Evolutionary conservation across 2,329 filamentous ascomycete genomes (phyloP), one percentile per base, ranked within the genome.

Genomic region (Plectosphaerella sp.): DNA sequence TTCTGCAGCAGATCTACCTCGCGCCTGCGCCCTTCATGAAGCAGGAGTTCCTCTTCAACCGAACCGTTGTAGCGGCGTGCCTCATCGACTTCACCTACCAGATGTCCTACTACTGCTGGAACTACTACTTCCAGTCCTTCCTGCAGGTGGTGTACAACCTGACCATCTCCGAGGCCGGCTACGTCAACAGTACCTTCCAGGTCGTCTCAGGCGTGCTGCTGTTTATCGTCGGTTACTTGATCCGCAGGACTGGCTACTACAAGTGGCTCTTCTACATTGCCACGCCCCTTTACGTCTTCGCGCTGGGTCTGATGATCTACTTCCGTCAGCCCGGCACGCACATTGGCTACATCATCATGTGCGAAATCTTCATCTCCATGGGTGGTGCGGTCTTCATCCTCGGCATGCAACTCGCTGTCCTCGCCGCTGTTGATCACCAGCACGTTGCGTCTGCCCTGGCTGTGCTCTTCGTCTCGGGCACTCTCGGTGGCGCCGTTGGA

Each of bases 11-110:
- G 65, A 75, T 68, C 18, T 83, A 72, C 51, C 57, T 83, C 15
- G 79, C 84, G 0, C 77, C 74, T 0, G 72, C 72, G 14, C 79
- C 82, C 2, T 79, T 88, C 64, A 70, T 88, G 22, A 78, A 73
- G 12, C 76, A 72, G 58, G 56, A 66, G 43, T 67, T 85, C 58
- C 68, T 84, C 55, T 66, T 68, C 3, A 70, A 80, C 53, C 73
- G 74, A 14, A 81, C 77, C 18, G 73, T 82, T 18, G 59, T 81
- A 12, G 78, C 76, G 11, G 73, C 77, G 1, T 81, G 77, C 55
- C 52, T 74, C 12, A 62, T 77, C 8, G 65, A 70, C 49, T 57
- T 64, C 5, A 72, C 71, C 9, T 74, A 77, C 58, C 74, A 78
- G 56, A 64, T 77, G 50, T 72, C 72, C 0, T 80, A 78, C 63